A percentile compares a stretch with the other conserved stretches of the same genome.
phyloP scores from a whole-genome alignment of 345 rosid genomes.

The Kernera saxatilis region DNA sequence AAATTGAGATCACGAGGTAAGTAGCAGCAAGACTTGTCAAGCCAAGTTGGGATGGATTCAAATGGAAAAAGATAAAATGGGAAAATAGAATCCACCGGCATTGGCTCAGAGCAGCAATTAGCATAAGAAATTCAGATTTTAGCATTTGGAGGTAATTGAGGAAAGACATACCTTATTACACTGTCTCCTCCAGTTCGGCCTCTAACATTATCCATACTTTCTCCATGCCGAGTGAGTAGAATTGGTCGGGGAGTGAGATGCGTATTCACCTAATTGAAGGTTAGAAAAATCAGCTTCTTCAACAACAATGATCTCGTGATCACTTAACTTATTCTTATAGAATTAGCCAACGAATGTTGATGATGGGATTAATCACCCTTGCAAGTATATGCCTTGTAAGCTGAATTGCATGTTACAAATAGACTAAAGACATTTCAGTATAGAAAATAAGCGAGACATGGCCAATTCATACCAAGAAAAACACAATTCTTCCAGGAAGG shows the following conservation, averaged over 20 bases:
- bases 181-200: conserved; percentile 97
- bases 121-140: background rate
- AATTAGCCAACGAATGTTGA: background rate
- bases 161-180: conserved; percentile 55
- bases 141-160: background rate
- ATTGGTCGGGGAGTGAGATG: conserved; percentile 99
- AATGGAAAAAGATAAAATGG: background rate
- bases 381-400: conserved; percentile 6
- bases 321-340: background rate
- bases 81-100: background rate
- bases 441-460: conserved; percentile 1
- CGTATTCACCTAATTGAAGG: conserved; percentile 65
- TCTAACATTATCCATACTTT: conserved; percentile 93
- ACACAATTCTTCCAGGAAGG: conserved; percentile 97
- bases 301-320: background rate
- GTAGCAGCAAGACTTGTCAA: background rate
- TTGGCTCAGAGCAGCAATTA: background rate
- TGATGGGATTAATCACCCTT: background rate
- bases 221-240: conserved; percentile 97
- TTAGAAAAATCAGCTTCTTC: background rate
- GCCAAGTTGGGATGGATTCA: background rate
- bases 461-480: conserved; percentile 71
- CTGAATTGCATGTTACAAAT: background rate
- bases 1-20: background rate
- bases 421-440: background rate